Percentiles rank a stretch among this genome's conserved stretches.
These are phyloP conservation scores for Ceriops decandra DNA, from an alignment of 345 rosid genomes.

Conservation along the genomic window DNA sequence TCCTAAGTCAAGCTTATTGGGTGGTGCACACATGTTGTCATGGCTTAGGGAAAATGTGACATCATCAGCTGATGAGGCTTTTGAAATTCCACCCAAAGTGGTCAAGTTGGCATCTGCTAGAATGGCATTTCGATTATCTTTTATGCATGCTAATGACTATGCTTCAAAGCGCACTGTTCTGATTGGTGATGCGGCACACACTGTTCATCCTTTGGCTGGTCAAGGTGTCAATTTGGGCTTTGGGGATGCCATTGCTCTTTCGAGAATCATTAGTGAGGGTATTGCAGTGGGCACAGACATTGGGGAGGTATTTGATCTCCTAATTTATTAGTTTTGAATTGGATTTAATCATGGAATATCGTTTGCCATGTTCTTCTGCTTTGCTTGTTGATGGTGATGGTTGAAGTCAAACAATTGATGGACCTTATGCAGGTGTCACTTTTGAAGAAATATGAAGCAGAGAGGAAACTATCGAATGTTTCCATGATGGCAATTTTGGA, in stretches of 20 bases:
- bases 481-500: conserved; percentile 89
- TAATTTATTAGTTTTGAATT: not conserved
- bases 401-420: not conserved
- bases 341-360: not conserved
- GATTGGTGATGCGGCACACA: conserved; percentile 91
- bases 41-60: conserved; percentile 49
- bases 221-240: conserved; percentile 97
- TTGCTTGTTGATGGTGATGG: not conserved
- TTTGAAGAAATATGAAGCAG: conserved; percentile 67
- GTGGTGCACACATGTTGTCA: conserved; percentile 39
- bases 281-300: conserved; percentile 78
- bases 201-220: conserved; percentile 95
- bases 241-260: conserved; percentile 76
- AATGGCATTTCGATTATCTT: conserved; percentile 85
- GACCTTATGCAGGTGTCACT: conserved; percentile 40
- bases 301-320: conserved; percentile 61
- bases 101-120: conserved; percentile 71
- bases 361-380: not conserved
- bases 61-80: conserved; percentile 48
- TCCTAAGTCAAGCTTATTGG: conserved; percentile 51
- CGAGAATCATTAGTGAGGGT: conserved; percentile 64
- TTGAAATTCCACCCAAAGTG: conserved; percentile 76
- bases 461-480: conserved; percentile 72
- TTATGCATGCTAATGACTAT: conserved; percentile 68
- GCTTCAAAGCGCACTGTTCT: conserved; percentile 66